Conservation (phyloP, 345 rosid genomes). For the Linum tenue region DNA sequence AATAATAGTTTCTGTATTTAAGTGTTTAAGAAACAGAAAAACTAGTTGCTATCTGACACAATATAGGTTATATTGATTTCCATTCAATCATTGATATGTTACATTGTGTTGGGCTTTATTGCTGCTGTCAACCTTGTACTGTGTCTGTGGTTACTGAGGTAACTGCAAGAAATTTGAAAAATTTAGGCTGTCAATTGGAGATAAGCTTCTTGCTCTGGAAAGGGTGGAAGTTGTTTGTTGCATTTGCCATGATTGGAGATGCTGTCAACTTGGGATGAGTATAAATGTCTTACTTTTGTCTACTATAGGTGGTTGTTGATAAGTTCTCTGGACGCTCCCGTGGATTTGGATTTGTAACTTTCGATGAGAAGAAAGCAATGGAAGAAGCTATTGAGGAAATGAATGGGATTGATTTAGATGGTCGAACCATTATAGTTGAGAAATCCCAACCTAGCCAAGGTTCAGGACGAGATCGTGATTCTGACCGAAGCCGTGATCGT, state of each 20-base stretch:
- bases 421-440: slow-evolving; percentile 81
- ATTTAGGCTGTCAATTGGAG: slow-evolving; percentile 9
- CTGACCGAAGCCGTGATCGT: slow-evolving; percentile 60
- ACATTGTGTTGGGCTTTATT: slow-evolving; percentile 30
- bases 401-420: slow-evolving; percentile 93
- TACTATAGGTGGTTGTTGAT: slow-evolving; percentile 78
- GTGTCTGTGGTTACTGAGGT: not conserved
- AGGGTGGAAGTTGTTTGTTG: not conserved
- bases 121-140: slow-evolving; percentile 17
- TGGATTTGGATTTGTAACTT: slow-evolving; percentile 93
- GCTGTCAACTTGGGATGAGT: slow-evolving; percentile 18
- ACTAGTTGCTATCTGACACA: no score
- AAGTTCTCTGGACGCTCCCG: slow-evolving; percentile 89
- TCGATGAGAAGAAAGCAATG: slow-evolving; percentile 76
- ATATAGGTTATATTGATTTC: no score
- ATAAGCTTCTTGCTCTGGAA: not conserved
- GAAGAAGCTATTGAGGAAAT: slow-evolving; percentile 81
- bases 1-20: no score
- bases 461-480: slow-evolving; percentile 59
- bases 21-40: no score
- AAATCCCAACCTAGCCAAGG: slow-evolving; percentile 90
- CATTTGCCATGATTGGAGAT: slow-evolving; percentile 1
- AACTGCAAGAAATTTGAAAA: not conserved
- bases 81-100: slow-evolving; percentile 6
- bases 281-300: not conserved